phyloP scores from a whole-genome alignment of 495 filamentous ascomycete species.

The Chaetomium fimeti region DNA sequence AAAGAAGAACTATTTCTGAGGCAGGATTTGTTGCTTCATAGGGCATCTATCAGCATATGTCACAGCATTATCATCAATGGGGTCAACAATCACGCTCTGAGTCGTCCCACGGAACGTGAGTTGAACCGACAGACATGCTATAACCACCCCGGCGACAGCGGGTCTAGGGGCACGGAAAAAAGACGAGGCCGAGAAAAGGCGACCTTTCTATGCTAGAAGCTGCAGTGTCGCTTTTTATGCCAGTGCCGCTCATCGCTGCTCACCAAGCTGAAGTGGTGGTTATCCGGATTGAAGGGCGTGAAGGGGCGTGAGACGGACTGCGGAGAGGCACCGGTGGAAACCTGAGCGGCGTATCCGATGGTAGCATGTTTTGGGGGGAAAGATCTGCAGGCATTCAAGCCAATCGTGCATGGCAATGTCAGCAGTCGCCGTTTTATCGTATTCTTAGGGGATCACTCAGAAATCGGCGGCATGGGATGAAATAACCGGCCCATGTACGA shows the following conservation, averaged over 20 bases:
- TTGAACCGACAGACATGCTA: no score
- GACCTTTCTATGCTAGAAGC: neutral
- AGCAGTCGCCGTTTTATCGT: neutral
- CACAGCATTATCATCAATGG: no score
- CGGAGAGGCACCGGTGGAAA: neutral
- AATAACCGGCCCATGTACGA: no score
- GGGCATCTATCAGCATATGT: no score
- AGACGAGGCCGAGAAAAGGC: no score
- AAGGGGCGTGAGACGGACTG: no score
- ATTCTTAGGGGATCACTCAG: neutral
- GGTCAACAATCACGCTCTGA: neutral
- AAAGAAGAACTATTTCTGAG: slow-evolving; percentile 89
- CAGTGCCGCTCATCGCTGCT: neutral
- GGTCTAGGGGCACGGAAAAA: no score
- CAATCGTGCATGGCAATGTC: neutral
- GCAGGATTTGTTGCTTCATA: no score
- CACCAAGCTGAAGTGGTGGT: neutral
- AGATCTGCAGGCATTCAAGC: neutral
- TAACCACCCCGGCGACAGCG: no score
- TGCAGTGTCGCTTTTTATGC: neutral
- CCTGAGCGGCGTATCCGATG: neutral
- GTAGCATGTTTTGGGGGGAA: neutral
- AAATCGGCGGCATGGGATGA: neutral
- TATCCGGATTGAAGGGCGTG: neutral
- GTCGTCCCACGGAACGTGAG: neutral